Evolutionary conservation across 345 rosid genomes (phyloP), one percentile per base, ranked within the genome.

Genomic region (Eucalyptus grandis): DNA sequence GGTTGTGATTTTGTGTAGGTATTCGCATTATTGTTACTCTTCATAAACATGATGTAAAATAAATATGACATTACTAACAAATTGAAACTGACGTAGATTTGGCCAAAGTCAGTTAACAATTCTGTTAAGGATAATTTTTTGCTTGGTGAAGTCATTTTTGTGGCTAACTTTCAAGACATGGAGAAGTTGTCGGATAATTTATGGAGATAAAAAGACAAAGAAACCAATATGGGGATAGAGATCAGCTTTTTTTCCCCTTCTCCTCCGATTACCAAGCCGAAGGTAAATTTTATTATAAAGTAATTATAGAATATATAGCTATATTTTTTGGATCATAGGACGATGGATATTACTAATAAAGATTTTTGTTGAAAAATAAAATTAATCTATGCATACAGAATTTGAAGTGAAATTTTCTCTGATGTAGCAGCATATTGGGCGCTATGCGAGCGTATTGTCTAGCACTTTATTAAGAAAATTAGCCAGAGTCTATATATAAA

Each of bases 351-450:
- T 56, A 22, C 27, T 22, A 24, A 24, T 56, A 56, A 56, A 24
- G 6, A 24, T 56, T 56, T 56, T 22, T 56, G 8, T 12, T 56
- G 62, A 56, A 56, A 56, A 56, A 56, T 9, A 1, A 56, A 24
- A 56, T 2, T 56, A 10, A 51, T 51, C 9, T 17, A 17, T 51
- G 22, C 9, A 17, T 53, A 53, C 1, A 53, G 24, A 53, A 53
- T 53, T 53, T 53, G 56, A 53, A 53, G 56, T 3, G 6, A 10
- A 58, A 58, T 0, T 0, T 58, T 58, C 6, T 58, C 7, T 58
- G 1, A 56, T 2, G 62, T 10, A 4, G 10, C 1, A 56, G 6
- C 26, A 56, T 26, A 10, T 24, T 56, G 62, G 0, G 30, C 14
- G 12, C 30, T 10, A 58, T 58, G 30, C 3, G 30, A 0, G 30